Evolutionary conservation across 2,329 filamentous ascomycete species (phyloP), one percentile per base, ranked within the genome.

Genomic region (Leptographium radiaticola): DNA sequence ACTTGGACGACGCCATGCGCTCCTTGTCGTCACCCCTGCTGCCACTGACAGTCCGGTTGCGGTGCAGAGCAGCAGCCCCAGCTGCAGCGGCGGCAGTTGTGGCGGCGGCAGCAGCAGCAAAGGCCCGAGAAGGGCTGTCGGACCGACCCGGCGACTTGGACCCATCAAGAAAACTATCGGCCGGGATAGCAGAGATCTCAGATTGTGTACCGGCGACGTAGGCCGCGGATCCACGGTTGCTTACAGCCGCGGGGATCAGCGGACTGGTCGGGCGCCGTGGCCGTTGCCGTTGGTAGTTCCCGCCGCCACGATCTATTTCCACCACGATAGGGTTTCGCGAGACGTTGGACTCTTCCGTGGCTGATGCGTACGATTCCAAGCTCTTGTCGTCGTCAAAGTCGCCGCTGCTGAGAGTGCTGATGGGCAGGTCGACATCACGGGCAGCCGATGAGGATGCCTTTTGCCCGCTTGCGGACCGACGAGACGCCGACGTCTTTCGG

Each of bases 241-340:
- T 77, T 69, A 70, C 81, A 69, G 65, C 73, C 49, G 74, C 42
- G 18, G 54, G 80, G 57, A 79, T 84, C 64, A 77, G 78, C 67
- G 70, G 91, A 59, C 76, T 95, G 69, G 79, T 86, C 74, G 73
- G 76, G 11, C 59, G 57, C 57, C 76, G 55, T 9, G 55, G 77
- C 67, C 76, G 83, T 65, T 76, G 73, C 59, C 74, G 71, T 54
- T 69, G 70, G 59, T 65, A 65, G 53, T 38, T 53, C 38, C 36
- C 33, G 25, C 42, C 40, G 59, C 75, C 71, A 50, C 80, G 76
- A 62, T 90, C 78, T 58, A 97, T 87, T 66, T 96, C 91, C 57
- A 96, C 87, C 65, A 96, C 89, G 59, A 96, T 83, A 39, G 89
- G 89, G 52, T 86, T 84, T 53, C 79, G 75, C 36, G 80, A 82